A percentile compares a stretch with the other conserved stretches of the same genome.
Evolutionary conservation across 1,284 basidiomycete species (phyloP).

Genomic region (Peniophora sp.): DNA sequence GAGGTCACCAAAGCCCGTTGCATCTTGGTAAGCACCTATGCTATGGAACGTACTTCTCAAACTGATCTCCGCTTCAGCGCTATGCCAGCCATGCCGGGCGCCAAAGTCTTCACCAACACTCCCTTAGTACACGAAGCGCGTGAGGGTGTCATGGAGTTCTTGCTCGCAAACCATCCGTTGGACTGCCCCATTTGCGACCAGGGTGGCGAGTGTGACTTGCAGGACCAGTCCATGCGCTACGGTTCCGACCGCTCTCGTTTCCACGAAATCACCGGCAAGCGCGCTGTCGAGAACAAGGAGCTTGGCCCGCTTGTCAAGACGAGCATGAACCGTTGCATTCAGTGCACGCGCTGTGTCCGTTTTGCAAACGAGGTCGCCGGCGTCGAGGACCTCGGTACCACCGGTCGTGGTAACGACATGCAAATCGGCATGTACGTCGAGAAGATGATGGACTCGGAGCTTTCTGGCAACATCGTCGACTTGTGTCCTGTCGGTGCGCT

Average conservation of each 20-base stretch:
- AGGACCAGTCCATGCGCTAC: slow-evolving; percentile 99
- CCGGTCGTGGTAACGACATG: slow-evolving; percentile 95
- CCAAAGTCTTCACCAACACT: slow-evolving; percentile 94
- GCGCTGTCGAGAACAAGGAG: slow-evolving; percentile 98
- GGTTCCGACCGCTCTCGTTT: slow-evolving; percentile 95
- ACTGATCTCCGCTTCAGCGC: slow-evolving; percentile 47
- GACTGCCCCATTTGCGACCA: slow-evolving; percentile 99
- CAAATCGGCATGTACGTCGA: slow-evolving; percentile 99
- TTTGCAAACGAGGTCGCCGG: slow-evolving; percentile 99
- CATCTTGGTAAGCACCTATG: slow-evolving; percentile 58
- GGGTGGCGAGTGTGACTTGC: slow-evolving; percentile 97
- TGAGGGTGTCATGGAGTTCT: slow-evolving; percentile 98
- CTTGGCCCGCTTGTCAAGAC: slow-evolving; percentile 98
- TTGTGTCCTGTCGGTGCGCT: slow-evolving; percentile 96
- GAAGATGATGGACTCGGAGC: slow-evolving; percentile 95
- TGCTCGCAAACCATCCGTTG: slow-evolving; percentile 94
- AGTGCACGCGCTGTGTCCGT: slow-evolving; percentile 98
- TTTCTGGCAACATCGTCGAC: slow-evolving; percentile 97
- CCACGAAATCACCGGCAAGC: slow-evolving; percentile 97
- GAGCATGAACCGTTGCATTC: slow-evolving; percentile 99
- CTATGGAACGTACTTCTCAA: background rate
- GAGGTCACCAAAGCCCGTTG: slow-evolving; percentile 89
- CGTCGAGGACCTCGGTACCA: slow-evolving; percentile 95
- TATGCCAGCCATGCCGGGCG: slow-evolving; percentile 96
- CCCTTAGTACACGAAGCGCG: slow-evolving; percentile 93